Conservation (phyloP, 2,329 filamentous ascomycete species). For the Diaporthe ilicicola region DNA sequence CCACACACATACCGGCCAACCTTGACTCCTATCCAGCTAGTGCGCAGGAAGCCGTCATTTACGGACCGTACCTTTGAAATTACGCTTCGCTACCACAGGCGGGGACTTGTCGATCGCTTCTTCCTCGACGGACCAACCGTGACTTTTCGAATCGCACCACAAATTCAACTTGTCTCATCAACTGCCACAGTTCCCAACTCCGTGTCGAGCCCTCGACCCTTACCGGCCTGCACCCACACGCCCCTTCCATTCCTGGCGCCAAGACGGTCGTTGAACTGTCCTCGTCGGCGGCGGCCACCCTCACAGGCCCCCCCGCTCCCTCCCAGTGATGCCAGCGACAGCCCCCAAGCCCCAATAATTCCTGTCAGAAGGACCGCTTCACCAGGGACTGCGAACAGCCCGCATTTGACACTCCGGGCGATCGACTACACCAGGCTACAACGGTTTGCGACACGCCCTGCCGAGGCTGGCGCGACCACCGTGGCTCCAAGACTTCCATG, state of each 20-base stretch:
- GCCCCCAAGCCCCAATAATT: conserved; percentile 26
- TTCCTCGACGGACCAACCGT: conserved; percentile 34
- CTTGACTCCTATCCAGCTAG: conserved; percentile 31
- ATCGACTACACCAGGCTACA: conserved; percentile 23
- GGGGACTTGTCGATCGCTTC: conserved; percentile 44
- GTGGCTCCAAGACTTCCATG: conserved; percentile 25
- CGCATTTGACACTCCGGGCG: conserved; percentile 14
- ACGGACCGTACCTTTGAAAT: conserved; percentile 38
- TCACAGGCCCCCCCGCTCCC: conserved; percentile 16
- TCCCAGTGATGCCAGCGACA: conserved; percentile 32
- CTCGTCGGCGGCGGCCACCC: conserved; percentile 20
- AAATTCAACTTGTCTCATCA: conserved; percentile 28
- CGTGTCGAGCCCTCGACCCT: conserved; percentile 18
- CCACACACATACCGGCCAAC: neutral
- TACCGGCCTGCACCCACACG: conserved; percentile 22
- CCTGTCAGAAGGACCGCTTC: conserved; percentile 25
- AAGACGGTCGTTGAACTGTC: conserved; percentile 31
- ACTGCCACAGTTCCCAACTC: conserved; percentile 13
- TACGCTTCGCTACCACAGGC: conserved; percentile 40
- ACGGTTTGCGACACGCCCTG: conserved; percentile 30
- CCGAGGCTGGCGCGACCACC: conserved; percentile 15
- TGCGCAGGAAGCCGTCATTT: conserved; percentile 26
- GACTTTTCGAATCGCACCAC: conserved; percentile 31
- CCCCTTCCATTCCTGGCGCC: conserved; percentile 30
- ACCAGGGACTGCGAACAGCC: conserved; percentile 24